Conservation (phyloP, 2,329 filamentous ascomycete species). For the Diaporthe humulicola region DNA sequence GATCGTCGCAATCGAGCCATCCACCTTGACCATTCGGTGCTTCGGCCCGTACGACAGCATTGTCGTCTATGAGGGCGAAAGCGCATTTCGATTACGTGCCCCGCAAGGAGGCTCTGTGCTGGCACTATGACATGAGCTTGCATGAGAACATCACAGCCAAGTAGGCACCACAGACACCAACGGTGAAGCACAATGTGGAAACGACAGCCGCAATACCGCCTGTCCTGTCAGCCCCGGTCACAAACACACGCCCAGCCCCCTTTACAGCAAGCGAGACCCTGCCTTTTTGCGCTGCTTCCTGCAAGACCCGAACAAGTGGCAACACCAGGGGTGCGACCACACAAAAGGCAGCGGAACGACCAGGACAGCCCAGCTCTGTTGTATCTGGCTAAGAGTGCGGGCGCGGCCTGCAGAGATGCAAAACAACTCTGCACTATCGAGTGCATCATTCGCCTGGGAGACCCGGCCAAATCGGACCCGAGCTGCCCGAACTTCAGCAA, state of each 20-base stretch:
- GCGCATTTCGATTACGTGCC: slow-evolving; percentile 41
- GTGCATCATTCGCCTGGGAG: not conserved
- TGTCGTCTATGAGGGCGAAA: slow-evolving; percentile 4
- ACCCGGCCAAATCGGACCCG: not conserved
- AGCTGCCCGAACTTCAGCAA: not conserved
- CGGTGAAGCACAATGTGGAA: not conserved
- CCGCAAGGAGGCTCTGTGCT: slow-evolving; percentile 2
- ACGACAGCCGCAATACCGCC: not conserved
- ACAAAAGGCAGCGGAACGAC: not conserved
- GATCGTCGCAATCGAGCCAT: slow-evolving; percentile 18
- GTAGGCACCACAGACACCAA: not conserved
- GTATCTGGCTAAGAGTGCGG: not conserved
- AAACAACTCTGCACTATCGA: not conserved
- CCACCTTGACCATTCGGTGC: not conserved
- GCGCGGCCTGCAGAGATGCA: too few species aligned
- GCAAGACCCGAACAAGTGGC: too few species aligned
- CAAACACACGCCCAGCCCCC: not conserved
- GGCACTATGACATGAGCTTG: not conserved
- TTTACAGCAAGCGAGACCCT: not conserved
- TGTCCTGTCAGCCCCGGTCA: not conserved
- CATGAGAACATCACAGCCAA: slow-evolving; percentile 5
- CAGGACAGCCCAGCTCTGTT: not conserved
- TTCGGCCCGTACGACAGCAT: slow-evolving; percentile 43
- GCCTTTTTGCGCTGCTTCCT: not conserved
- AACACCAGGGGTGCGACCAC: not conserved